Conservation (phyloP, 305 asterid genomes). For the Plantago coronopus region DNA sequence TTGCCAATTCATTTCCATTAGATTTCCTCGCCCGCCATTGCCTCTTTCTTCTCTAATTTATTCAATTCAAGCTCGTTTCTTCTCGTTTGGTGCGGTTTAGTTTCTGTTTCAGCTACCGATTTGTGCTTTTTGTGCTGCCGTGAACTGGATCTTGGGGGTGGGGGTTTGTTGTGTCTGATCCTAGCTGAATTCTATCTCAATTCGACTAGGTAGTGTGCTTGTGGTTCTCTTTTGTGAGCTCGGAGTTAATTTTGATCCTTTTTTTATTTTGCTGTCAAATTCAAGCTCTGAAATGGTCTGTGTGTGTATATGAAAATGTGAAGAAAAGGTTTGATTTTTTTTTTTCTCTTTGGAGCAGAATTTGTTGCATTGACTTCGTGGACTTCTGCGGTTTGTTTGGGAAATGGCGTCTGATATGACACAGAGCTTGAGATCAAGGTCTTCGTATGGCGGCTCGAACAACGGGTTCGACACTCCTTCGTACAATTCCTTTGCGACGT, state of each 20-base stretch:
- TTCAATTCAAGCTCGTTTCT: no score
- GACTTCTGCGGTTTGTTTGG: slow-evolving; percentile 24
- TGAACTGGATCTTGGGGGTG: slow-evolving; percentile 40
- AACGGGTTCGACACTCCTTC: slow-evolving; percentile 73
- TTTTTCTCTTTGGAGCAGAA: neutral
- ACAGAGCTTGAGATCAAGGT: slow-evolving; percentile 77
- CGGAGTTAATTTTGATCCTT: neutral
- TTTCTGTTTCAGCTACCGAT: neutral
- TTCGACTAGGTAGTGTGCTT: slow-evolving; percentile 9
- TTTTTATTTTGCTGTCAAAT: slow-evolving; percentile 14
- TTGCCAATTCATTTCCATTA: neutral
- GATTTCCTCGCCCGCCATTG: neutral
- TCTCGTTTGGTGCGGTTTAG: neutral
- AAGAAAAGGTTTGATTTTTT: neutral
- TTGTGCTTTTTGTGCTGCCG: neutral
- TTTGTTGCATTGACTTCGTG: slow-evolving; percentile 20
- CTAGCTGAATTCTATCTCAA: slow-evolving; percentile 9
- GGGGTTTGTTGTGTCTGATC: slow-evolving; percentile 26
- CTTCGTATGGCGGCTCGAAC: slow-evolving; percentile 77
- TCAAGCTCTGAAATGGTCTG: neutral
- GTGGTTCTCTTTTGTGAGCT: no score
- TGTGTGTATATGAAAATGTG: slow-evolving; percentile 11
- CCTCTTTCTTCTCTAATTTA: neutral
- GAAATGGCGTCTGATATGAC: slow-evolving; percentile 71
- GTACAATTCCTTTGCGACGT: slow-evolving; percentile 50